Conservation (phyloP, 2,329 filamentous ascomycete genomes). For the Aspergillus japonicus region DNA sequence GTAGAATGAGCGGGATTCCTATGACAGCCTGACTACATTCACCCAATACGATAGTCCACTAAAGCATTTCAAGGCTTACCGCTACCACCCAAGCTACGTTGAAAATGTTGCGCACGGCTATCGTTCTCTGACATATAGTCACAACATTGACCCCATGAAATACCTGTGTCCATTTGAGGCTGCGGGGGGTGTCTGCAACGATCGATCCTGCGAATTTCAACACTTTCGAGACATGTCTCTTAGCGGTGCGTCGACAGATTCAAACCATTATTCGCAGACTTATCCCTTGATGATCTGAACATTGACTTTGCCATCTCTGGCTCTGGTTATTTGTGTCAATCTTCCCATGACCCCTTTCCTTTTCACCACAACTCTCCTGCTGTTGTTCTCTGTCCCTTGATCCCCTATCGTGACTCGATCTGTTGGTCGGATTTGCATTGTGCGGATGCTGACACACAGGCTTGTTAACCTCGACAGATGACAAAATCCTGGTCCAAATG, state of each 20-base stretch:
- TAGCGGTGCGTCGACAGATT: slow-evolving; percentile 65
- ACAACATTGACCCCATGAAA: slow-evolving; percentile 75
- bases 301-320: slow-evolving; percentile 1
- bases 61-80: slow-evolving; percentile 78
- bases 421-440: slow-evolving; percentile 25
- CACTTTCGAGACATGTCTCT: slow-evolving; percentile 74
- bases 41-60: slow-evolving; percentile 81
- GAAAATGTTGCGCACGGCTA: slow-evolving; percentile 71
- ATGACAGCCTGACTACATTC: slow-evolving; percentile 35
- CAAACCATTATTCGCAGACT: slow-evolving; percentile 26
- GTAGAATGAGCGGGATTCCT: slow-evolving; percentile 27
- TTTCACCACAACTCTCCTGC: neutral
- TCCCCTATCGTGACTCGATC: slow-evolving; percentile 5
- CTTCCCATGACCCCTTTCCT: neutral
- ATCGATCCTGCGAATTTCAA: slow-evolving; percentile 70
- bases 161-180: slow-evolving; percentile 76
- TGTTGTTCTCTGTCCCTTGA: slow-evolving; percentile 4
- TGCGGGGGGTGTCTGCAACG: slow-evolving; percentile 69
- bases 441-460: slow-evolving; percentile 42
- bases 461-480: slow-evolving; percentile 46
- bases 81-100: slow-evolving; percentile 78
- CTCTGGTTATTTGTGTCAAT: slow-evolving; percentile 14
- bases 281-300: slow-evolving; percentile 14
- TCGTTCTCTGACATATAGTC: slow-evolving; percentile 89
- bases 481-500: slow-evolving; percentile 52